Conservation (phyloP, 495 filamentous ascomycete genomes). For the Umbilicaria muhlenbergii region DNA sequence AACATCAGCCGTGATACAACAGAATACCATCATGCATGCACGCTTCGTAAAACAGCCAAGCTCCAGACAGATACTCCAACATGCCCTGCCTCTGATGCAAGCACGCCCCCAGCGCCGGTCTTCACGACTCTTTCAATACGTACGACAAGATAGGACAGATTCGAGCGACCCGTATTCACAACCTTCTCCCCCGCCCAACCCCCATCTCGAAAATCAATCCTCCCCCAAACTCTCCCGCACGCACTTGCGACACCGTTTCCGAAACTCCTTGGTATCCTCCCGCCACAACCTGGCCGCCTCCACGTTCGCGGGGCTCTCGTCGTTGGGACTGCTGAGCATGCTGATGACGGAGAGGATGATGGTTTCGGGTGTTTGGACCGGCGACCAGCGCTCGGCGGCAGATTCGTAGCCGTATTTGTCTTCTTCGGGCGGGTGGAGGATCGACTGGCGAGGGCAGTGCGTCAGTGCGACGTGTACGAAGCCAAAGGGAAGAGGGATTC, state of each 20-base stretch:
- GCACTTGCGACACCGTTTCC: constrained; percentile 57
- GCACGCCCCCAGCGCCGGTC: too few species aligned
- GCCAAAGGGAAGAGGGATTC: too few species aligned
- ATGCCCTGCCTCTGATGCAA: too few species aligned
- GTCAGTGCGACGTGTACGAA: too few species aligned
- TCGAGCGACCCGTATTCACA: neutral
- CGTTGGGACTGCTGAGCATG: constrained; percentile 84
- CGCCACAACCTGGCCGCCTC: constrained; percentile 82
- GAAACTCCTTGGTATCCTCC: constrained; percentile 68
- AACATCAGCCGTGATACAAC: too few species aligned
- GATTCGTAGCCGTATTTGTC: constrained; percentile 92
- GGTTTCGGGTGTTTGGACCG: constrained; percentile 93
- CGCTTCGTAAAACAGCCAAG: too few species aligned
- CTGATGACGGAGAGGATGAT: constrained; percentile 88
- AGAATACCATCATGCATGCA: too few species aligned
- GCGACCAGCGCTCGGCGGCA: constrained; percentile 85
- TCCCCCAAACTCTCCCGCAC: constrained; percentile 77
- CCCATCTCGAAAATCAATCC: constrained; percentile 23
- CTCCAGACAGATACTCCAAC: too few species aligned
- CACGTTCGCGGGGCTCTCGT: constrained; percentile 89
- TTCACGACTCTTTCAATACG: too few species aligned
- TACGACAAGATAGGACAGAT: too few species aligned
- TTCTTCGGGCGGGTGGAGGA: constrained; percentile 90
- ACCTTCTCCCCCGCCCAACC: neutral
- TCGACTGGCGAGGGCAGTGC: constrained; percentile 31